Base-by-base conservation (phyloP, 2,329 filamentous ascomycete genomes). In the Clarireedia paspali region DNA sequence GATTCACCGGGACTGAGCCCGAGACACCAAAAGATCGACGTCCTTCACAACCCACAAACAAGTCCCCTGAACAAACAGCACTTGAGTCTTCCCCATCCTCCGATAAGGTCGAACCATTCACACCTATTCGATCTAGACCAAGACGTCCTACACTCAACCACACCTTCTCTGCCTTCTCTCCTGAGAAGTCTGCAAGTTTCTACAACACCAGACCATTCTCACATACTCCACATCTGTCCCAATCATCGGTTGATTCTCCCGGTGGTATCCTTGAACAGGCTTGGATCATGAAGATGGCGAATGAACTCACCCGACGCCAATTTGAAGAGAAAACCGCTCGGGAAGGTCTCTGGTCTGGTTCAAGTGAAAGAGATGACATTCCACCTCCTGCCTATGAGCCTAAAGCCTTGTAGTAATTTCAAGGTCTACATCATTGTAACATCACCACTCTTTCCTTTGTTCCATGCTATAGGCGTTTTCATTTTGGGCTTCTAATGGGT, bases 241-340 rank as follows among this genome's bases (percentile, higher is more conserved):
- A 48, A 17, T 48, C 51, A 1, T 7, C 51, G 3, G 27, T 12
- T 14, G 17, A 57, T 59, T 39, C 39, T 46, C 40, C 40, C 61
- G 66, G 70, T 34, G 67, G 66, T 15, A 70, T 76, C 24, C 67
- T 77, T n/a, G 75, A 78, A 57, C 72, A 75, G 59, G 89, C 88
- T 2, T 94, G 89, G 88, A 87, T 94, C 73, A 84, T 87, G 75
- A 94, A 96, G 75, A 94, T 99, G 82, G 91, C 92, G 5, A 86
- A 85, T 61, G 94, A 97, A 71, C 92, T 97, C 65, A 90, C 91
- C 38, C 78, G 85, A 50, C 87, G 89, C 55, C 90, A 95, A 62
- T 89, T 92, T 62, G 89, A 96, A 63, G 89, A 96, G 73, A 94
- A 96, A 72, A 75, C 77, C 53, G 55, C 60, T 7, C 52, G 56